phyloP scores from a whole-genome alignment of 176 grass and related monocot species.

The Phoenix roebelenii region DNA sequence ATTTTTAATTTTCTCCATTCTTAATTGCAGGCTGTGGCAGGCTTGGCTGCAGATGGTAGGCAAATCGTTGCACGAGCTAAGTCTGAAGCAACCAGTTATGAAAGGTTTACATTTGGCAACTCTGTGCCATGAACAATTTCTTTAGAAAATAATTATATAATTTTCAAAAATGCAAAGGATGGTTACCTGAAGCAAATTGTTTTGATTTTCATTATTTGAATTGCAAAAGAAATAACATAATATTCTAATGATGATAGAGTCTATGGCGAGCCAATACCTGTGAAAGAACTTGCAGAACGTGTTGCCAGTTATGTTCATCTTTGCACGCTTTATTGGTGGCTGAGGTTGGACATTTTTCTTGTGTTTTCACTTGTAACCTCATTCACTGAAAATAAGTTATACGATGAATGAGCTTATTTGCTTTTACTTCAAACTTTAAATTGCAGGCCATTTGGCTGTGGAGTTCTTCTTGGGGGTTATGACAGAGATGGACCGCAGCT shows the following conservation, averaged over 20 bases:
- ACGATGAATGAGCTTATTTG: background rate
- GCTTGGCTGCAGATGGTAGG: conserved; percentile 79
- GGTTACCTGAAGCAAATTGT: too few species aligned
- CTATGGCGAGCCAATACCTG: conserved; percentile 71
- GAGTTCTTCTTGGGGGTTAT: conserved; percentile 91
- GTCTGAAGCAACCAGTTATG: conserved; percentile 69
- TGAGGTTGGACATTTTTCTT: conserved; percentile 31
- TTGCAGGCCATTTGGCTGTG: conserved; percentile 59
- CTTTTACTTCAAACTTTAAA: background rate
- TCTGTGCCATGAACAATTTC: too few species aligned
- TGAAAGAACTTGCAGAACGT: conserved; percentile 80
- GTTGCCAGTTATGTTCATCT: conserved; percentile 83
- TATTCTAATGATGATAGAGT: conserved; percentile 22
- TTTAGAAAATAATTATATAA: too few species aligned
- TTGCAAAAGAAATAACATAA: too few species aligned
- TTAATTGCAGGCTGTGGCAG: conserved; percentile 49
- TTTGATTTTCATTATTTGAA: too few species aligned
- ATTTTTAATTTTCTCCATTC: background rate
- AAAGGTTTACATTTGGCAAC: conserved; percentile 33
- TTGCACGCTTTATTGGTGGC: conserved; percentile 89
- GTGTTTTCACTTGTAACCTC: conserved; percentile 4
- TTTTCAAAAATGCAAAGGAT: too few species aligned
- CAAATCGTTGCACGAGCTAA: conserved; percentile 73
- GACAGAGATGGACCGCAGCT: conserved; percentile 87
- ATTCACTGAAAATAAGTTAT: background rate